Conservation (phyloP, 306 rosid species). For the Rubus parviflorus region DNA sequence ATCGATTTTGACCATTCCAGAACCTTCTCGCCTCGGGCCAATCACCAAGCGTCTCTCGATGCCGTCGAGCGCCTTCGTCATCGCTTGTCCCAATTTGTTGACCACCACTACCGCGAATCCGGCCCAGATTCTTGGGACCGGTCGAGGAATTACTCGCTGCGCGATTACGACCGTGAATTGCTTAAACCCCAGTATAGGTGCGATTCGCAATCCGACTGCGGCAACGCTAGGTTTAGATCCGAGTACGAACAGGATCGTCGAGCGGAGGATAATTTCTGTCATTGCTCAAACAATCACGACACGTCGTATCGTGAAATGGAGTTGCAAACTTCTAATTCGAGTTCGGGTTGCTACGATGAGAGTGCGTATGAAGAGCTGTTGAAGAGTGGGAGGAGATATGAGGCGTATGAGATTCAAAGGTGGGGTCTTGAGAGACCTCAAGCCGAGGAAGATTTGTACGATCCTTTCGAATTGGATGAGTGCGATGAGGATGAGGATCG, state of each 20-base stretch:
- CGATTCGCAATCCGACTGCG: conserved; percentile 23
- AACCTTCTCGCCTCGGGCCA: conserved; percentile 22
- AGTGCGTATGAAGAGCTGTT: conserved; percentile 20
- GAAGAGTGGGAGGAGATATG: too few relatives aligned
- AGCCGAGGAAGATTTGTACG: too few relatives aligned
- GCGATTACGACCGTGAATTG: conserved; percentile 42
- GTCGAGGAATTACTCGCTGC: conserved; percentile 17
- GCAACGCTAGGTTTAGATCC: conserved; percentile 35
- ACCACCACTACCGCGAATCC: conserved; percentile 8
- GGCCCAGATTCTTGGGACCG: conserved; percentile 25
- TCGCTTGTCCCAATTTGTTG: too few relatives aligned
- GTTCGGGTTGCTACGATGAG: conserved; percentile 23
- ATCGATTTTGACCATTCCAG: conserved; percentile 28
- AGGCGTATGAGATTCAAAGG: too few relatives aligned
- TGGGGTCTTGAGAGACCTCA: too few relatives aligned
- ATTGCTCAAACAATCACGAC: conserved; percentile 14
- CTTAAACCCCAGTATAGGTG: too few relatives aligned
- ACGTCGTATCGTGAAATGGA: conserved; percentile 14
- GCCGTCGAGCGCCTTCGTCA: conserved; percentile 29
- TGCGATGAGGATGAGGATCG: too few relatives aligned
- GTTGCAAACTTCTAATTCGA: conserved; percentile 1
- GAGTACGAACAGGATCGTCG: conserved; percentile 11
- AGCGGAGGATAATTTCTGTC: neutral
- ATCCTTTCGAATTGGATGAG: too few relatives aligned
- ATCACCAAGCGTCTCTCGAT: conserved; percentile 10